Percentiles rank a stretch among this genome's conserved stretches.
Evolutionary conservation across 1,284 basidiomycete genomes (phyloP).

Genomic region (Hemileia vastatrix): DNA sequence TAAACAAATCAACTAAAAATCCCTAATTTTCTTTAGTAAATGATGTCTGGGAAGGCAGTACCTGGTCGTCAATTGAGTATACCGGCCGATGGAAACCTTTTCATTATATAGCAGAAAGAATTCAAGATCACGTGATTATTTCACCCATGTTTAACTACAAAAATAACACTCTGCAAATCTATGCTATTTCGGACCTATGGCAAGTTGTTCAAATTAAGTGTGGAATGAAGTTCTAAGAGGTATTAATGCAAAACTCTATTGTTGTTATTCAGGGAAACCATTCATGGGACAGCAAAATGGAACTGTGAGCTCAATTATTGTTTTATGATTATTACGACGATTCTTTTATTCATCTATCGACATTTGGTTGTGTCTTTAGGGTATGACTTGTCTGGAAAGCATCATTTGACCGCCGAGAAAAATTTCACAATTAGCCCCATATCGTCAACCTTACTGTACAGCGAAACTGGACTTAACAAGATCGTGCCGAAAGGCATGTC

Average conservation of each 20-base stretch:
- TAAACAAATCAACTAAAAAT: neutral
- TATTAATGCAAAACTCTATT: neutral
- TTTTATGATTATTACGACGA: neutral
- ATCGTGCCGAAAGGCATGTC: slow-evolving; percentile 46
- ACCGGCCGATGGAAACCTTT: slow-evolving; percentile 57
- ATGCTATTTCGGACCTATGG: slow-evolving; percentile 52
- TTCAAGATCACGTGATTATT: slow-evolving; percentile 51
- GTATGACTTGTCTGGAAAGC: slow-evolving; percentile 54
- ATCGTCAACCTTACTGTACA: slow-evolving; percentile 51
- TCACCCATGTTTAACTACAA: slow-evolving; percentile 51
- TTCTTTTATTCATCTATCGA: neutral
- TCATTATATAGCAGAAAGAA: slow-evolving; percentile 51
- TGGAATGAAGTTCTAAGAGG: neutral
- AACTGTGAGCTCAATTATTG: slow-evolving; percentile 45
- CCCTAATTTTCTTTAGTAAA: slow-evolving; percentile 47
- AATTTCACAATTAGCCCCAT: slow-evolving; percentile 50
- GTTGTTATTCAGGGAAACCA: slow-evolving; percentile 42
- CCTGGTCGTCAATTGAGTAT: slow-evolving; percentile 56
- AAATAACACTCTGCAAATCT: slow-evolving; percentile 51
- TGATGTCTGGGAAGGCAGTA: slow-evolving; percentile 58
- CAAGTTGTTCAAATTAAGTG: neutral
- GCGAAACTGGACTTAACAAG: slow-evolving; percentile 29
- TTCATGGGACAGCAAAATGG: slow-evolving; percentile 50
- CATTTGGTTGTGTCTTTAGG: neutral
- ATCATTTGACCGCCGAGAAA: slow-evolving; percentile 46